Conservation (phyloP, 2,329 filamentous ascomycete genomes). For the Coniochaeta sp. region DNA sequence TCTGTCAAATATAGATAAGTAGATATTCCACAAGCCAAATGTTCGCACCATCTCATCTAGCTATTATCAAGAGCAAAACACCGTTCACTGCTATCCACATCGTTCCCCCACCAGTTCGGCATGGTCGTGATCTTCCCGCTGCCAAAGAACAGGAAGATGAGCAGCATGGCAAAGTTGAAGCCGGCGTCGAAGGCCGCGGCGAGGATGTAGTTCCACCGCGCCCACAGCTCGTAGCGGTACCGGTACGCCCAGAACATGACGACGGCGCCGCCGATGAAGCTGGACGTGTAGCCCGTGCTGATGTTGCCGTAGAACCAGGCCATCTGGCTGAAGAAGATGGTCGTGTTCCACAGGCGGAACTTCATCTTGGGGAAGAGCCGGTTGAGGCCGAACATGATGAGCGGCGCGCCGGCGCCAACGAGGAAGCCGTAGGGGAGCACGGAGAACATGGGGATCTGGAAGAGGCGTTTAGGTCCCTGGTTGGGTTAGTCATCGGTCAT, state of each 20-base stretch:
- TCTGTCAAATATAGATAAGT: no score
- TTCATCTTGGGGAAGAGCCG: slow-evolving; percentile 38
- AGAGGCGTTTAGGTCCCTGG: slow-evolving; percentile 35
- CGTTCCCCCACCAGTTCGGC: slow-evolving; percentile 60
- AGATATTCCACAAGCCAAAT: no score
- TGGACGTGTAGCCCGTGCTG: slow-evolving; percentile 49
- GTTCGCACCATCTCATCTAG: no score
- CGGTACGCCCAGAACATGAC: slow-evolving; percentile 53
- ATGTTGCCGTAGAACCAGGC: slow-evolving; percentile 54
- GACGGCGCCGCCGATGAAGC: slow-evolving; percentile 51
- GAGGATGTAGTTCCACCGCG: slow-evolving; percentile 52
- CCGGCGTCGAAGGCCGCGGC: slow-evolving; percentile 55
- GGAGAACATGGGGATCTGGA: slow-evolving; percentile 36
- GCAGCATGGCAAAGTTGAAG: slow-evolving; percentile 53
- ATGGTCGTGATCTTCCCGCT: slow-evolving; percentile 47
- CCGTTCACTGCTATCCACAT: slow-evolving; percentile 44
- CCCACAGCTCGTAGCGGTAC: slow-evolving; percentile 48
- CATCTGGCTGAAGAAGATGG: slow-evolving; percentile 51
- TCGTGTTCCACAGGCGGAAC: slow-evolving; percentile 49
- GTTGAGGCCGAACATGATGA: slow-evolving; percentile 42
- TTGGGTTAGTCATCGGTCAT: neutral
- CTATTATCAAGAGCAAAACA: slow-evolving; percentile 32
- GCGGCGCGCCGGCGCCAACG: slow-evolving; percentile 35
- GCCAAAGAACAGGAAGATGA: slow-evolving; percentile 54
- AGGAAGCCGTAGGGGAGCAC: slow-evolving; percentile 46